Evolutionary conservation across 371 early-diverging fungal species (phyloP).

Genomic region (Mortierella sp.): DNA sequence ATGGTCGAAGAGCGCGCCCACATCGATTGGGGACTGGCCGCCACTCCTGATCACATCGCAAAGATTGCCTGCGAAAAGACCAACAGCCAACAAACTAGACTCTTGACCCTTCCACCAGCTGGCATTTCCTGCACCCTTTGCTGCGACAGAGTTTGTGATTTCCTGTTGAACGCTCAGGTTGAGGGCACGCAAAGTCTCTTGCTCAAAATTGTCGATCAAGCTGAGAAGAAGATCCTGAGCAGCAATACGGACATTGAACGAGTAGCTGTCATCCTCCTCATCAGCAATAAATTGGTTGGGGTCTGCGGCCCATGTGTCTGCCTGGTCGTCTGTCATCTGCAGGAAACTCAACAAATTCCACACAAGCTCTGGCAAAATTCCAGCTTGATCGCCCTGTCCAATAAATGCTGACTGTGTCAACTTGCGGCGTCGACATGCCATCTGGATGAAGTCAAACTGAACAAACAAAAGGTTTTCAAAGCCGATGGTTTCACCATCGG

Average conservation of each 20-base stretch:
- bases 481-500: conserved; percentile 82
- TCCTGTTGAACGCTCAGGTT: conserved; percentile 50
- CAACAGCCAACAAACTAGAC: conserved; percentile 80
- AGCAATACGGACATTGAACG: conserved; percentile 85
- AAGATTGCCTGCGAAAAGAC: conserved; percentile 69
- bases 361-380: conserved; percentile 71
- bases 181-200: conserved; percentile 58
- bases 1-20: conserved; percentile 77
- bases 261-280: conserved; percentile 87
- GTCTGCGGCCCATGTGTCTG: conserved; percentile 84
- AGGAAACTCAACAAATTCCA: conserved; percentile 73
- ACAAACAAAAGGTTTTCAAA: conserved; percentile 76
- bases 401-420: conserved; percentile 55
- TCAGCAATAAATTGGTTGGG: conserved; percentile 90
- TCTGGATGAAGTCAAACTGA: conserved; percentile 75
- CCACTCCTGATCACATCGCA: conserved; percentile 62
- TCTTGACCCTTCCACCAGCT: conserved; percentile 88
- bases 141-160: conserved; percentile 24
- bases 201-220: conserved; percentile 68
- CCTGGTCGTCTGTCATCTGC: conserved; percentile 87
- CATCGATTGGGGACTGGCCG: conserved; percentile 66
- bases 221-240: conserved; percentile 77
- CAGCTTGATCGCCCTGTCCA: conserved; percentile 56
- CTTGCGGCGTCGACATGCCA: conserved; percentile 64
- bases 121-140: conserved; percentile 25